Conservation (phyloP, 2,329 filamentous ascomycete species). For the Seiridium cupressi region DNA sequence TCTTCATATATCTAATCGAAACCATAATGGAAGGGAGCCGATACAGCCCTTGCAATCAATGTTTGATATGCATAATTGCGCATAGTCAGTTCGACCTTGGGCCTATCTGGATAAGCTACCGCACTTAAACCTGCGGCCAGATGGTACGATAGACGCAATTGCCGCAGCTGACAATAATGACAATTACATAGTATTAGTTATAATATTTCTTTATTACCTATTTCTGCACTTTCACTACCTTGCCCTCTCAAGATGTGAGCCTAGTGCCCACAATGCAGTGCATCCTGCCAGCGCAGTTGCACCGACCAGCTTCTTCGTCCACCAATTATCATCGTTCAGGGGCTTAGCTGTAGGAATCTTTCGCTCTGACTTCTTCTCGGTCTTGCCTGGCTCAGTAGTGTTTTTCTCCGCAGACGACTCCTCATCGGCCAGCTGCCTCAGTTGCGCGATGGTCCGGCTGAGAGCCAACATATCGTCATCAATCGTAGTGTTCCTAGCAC, state of each 20-base stretch:
- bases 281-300: conserved; percentile 62
- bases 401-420: conserved; percentile 32
- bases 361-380: conserved; percentile 20
- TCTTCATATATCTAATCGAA: too few relatives aligned
- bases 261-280: conserved; percentile 56
- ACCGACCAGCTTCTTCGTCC: conserved; percentile 63
- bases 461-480: conserved; percentile 78
- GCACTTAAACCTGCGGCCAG: too few relatives aligned
- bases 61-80: too few relatives aligned
- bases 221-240: conserved; percentile 7
- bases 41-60: too few relatives aligned
- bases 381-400: conserved; percentile 20
- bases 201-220: too few relatives aligned
- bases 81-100: too few relatives aligned
- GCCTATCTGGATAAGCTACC: too few relatives aligned
- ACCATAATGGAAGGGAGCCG: too few relatives aligned
- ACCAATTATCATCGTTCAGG: conserved; percentile 65
- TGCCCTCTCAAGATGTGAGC: conserved; percentile 47
- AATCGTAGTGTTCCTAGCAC: conserved; percentile 53
- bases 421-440: conserved; percentile 48
- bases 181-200: too few relatives aligned
- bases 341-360: conserved; percentile 56
- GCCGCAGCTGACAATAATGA: too few relatives aligned
- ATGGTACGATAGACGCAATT: too few relatives aligned
- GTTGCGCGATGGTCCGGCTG: conserved; percentile 61